These are phyloP conservation scores for Termitomyces sp. DNA, from an alignment of 768 basidiomycete genomes.

Conservation along the genomic window DNA sequence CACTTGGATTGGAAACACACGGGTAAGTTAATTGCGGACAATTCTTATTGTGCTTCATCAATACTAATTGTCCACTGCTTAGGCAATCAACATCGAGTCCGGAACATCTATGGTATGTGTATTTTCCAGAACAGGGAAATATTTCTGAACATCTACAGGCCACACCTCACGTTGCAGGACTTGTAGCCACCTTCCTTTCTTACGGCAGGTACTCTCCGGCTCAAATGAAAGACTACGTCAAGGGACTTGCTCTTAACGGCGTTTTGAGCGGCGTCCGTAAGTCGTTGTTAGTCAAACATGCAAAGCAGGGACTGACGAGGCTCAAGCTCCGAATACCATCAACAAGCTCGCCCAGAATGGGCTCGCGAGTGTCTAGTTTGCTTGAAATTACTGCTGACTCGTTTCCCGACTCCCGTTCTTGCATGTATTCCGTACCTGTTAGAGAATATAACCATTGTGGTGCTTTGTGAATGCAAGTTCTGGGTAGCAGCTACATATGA, in stretches of 20 bases:
- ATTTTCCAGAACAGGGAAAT: not conserved
- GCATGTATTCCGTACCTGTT: not conserved
- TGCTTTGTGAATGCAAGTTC: too few relatives aligned
- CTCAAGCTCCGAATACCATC: not conserved
- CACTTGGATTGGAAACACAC: not conserved
- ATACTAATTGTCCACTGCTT: not conserved
- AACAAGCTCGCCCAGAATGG: not conserved
- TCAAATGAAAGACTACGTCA: not conserved
- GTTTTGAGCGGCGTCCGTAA: not conserved
- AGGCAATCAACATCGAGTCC: not conserved
- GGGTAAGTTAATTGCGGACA: not conserved
- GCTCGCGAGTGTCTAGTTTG: not conserved
- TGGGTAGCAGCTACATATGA: too few relatives aligned
- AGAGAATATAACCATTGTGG: not conserved
- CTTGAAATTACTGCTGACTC: not conserved
- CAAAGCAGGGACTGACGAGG: not conserved
- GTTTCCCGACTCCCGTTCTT: not conserved
- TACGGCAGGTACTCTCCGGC: not conserved
- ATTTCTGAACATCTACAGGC: not conserved
- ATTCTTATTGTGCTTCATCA: not conserved
- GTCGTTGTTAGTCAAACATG: not conserved
- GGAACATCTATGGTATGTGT: not conserved
- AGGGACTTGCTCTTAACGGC: not conserved
- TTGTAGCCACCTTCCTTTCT: not conserved
- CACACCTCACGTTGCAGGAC: not conserved